Base-by-base conservation (phyloP, 495 filamentous ascomycete genomes). In the Wilcoxina mikolae region DNA sequence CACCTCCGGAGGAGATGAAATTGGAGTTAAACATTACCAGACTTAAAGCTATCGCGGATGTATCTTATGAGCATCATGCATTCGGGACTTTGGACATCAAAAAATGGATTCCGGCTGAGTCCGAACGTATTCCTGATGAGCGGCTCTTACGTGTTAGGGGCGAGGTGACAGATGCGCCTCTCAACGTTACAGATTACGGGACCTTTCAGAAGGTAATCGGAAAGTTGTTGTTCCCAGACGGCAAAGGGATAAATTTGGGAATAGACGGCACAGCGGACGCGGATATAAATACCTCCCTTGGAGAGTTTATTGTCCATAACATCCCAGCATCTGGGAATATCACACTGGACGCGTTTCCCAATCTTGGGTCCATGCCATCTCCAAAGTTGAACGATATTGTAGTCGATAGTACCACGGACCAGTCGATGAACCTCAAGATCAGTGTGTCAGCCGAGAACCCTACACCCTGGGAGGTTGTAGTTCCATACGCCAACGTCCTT, bases 291-390 rank as follows among this genome's bases (percentile, higher is more conserved):
- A 94, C 86, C 9, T 78, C 79, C 15, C 73, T 98, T 43, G 91
- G 91, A 9, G 70, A 80, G 55, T 78, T 95, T 63, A 72, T 79
- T 20, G 69, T 98, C 51, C 85, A 81, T 65, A 76, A 78, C 41
- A 82, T 98, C 57, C 90, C 90, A 11, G 85, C 85, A 3, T 74
- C 89, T 69, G 90, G 91, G 39, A 76, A 81, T 58, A 78, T 98
- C 43, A 80, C 80, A 62, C 78, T 98, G 65, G 91, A 94, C 67
- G 66, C 65, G 61, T 65, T 75, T 33, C 84, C 83, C 11, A 72
- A 77, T 49, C 67, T 93, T 44, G 76, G 77, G 28, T 73, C 74
- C 0, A 55, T 66, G 3, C 56, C 54, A 17, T 50, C 51, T 2
- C 63, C 62, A 22, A 62, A 55, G 41, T 44, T 43, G 15, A 54